phyloP scores from a whole-genome alignment of 257 asterid species.

The Pogostemon cablin region DNA sequence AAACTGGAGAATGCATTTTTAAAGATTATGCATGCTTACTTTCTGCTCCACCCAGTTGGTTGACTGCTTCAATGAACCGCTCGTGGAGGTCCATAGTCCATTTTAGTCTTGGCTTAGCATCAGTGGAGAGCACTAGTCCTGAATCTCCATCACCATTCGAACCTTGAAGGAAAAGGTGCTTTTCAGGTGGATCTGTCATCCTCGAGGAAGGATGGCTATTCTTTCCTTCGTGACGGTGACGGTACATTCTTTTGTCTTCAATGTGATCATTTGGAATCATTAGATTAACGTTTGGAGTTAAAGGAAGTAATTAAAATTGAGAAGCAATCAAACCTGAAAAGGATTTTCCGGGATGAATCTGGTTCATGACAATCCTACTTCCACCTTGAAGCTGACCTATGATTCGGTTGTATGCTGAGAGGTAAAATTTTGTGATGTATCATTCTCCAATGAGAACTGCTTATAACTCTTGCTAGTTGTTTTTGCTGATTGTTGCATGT shows the following conservation, averaged over 20 bases:
- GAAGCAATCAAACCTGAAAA: slow-evolving; percentile 49
- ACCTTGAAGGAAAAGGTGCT: slow-evolving; percentile 75
- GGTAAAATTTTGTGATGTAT: slow-evolving; percentile 28
- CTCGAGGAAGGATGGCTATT: slow-evolving; percentile 57
- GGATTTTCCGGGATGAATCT: slow-evolving; percentile 40
- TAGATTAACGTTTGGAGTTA: slow-evolving; percentile 33
- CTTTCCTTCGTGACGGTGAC: slow-evolving; percentile 67
- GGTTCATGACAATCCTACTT: slow-evolving; percentile 39
- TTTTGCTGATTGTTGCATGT: slow-evolving; percentile 38
- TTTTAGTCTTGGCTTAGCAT: slow-evolving; percentile 95
- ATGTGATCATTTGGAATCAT: slow-evolving; percentile 32
- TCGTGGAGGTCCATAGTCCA: slow-evolving; percentile 95
- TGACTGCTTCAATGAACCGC: slow-evolving; percentile 91
- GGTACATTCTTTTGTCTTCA: slow-evolving; percentile 60
- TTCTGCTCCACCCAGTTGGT: slow-evolving; percentile 98
- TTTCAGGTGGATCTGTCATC: slow-evolving; percentile 65
- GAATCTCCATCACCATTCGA: slow-evolving; percentile 67
- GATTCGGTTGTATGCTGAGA: slow-evolving; percentile 30
- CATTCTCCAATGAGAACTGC: slow-evolving; percentile 35
- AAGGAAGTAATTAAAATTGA: slow-evolving; percentile 22
- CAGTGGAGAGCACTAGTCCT: slow-evolving; percentile 91
- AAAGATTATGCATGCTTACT: slow-evolving; percentile 56
- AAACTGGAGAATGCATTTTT: slow-evolving; percentile 31
- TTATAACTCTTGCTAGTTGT: slow-evolving; percentile 40
- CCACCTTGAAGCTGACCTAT: slow-evolving; percentile 39